These are phyloP conservation scores for Monosporascus sp. DNA, from an alignment of 2,329 filamentous ascomycete species.

Conservation along the genomic window DNA sequence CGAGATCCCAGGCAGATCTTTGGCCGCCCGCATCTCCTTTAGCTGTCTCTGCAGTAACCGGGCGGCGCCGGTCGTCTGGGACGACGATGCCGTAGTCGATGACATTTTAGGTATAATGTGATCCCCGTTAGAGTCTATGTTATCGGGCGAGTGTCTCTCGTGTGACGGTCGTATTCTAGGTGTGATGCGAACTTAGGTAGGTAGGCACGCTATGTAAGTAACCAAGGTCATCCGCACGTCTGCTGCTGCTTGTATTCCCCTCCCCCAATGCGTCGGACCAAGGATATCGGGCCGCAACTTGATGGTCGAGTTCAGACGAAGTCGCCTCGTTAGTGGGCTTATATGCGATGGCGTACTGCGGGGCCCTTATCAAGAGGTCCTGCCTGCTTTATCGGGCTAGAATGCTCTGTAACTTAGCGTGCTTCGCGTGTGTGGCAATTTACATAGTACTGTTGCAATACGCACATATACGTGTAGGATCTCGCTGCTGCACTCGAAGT, in stretches of 20 bases:
- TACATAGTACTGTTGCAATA: too few relatives aligned
- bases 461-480: too few relatives aligned
- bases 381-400: too few relatives aligned
- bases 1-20: conserved; percentile 90
- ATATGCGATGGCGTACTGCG: neutral
- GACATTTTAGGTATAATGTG: conserved; percentile 26
- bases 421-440: too few relatives aligned
- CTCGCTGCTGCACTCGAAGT: too few relatives aligned
- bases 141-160: neutral
- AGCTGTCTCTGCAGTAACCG: conserved; percentile 78
- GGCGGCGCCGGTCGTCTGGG: conserved; percentile 52
- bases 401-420: too few relatives aligned
- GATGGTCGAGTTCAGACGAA: conserved; percentile 24
- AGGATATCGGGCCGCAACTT: neutral
- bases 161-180: neutral
- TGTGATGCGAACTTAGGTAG: conserved; percentile 3
- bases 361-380: neutral
- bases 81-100: conserved; percentile 43
- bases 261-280: neutral
- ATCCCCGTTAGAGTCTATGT: too few relatives aligned
- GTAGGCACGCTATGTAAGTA: neutral
- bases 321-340: neutral
- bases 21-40: conserved; percentile 88
- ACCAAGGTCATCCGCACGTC: neutral
- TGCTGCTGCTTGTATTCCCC: neutral